Evolutionary conservation across 768 basidiomycete species (phyloP).

Genomic region (Leccinellum luteum): DNA sequence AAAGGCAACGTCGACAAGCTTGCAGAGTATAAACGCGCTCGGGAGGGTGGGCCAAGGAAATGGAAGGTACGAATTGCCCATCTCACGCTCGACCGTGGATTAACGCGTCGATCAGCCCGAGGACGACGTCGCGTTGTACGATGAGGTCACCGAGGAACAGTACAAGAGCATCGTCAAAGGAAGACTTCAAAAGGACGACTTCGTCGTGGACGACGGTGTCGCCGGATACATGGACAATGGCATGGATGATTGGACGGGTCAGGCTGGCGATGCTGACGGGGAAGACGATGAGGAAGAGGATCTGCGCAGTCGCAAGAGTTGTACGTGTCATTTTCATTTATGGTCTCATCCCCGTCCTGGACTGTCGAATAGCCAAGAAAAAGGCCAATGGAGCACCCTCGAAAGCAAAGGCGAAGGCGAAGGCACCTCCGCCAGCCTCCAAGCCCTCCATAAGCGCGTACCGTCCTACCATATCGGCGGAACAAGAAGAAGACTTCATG

Average conservation of each 20-base stretch:
- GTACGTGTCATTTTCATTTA: conserved; percentile 26
- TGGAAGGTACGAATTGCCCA: conserved; percentile 47
- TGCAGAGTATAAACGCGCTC: conserved; percentile 56
- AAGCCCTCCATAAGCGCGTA: conserved; percentile 77
- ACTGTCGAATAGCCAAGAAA: conserved; percentile 27
- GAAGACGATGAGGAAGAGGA: conserved; percentile 49
- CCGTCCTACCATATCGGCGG: conserved; percentile 67
- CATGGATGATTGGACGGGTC: conserved; percentile 87
- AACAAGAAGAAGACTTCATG: conserved; percentile 91
- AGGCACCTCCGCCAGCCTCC: conserved; percentile 46
- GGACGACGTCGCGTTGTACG: conserved; percentile 74
- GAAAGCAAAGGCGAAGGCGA: conserved; percentile 43
- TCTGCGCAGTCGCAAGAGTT: conserved; percentile 37
- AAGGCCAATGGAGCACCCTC: conserved; percentile 13
- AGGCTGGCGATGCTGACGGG: conserved; percentile 50
- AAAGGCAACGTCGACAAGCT: conserved; percentile 41
- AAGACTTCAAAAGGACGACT: conserved; percentile 84
- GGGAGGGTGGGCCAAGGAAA: conserved; percentile 56
- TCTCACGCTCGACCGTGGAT: conserved; percentile 1
- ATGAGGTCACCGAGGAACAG: conserved; percentile 86
- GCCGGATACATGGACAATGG: conserved; percentile 94
- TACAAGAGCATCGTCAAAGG: conserved; percentile 83
- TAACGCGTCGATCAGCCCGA: conserved; percentile 38
- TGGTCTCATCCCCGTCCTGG: neutral
- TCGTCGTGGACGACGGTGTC: conserved; percentile 92